Percentiles rank a stretch among this genome's conserved stretches.
Conservation (phyloP, 257 asterid genomes). For the Ilex aquifolium region DNA sequence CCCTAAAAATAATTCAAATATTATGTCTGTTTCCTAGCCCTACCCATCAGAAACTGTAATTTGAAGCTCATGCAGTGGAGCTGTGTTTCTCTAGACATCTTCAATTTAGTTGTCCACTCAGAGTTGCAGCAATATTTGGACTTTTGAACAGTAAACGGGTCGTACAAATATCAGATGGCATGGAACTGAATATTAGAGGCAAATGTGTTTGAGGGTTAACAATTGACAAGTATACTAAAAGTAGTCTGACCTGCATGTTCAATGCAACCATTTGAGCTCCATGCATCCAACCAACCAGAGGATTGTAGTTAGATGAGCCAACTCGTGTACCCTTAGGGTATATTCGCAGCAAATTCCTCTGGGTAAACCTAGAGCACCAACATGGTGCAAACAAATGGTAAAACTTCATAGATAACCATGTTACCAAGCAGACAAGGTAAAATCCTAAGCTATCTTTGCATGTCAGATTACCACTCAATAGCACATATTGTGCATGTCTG, state of each 20-base stretch:
- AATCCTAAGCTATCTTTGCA: not conserved
- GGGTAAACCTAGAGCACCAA: conserved; percentile 56
- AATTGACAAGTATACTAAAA: not conserved
- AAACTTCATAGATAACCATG: not conserved
- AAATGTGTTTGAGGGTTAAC: not conserved
- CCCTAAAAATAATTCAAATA: too few species aligned
- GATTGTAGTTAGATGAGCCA: conserved; percentile 79
- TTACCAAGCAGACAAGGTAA: not conserved
- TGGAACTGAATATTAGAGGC: too few species aligned
- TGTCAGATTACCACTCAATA: not conserved
- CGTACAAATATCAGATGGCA: not conserved
- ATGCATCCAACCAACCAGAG: conserved; percentile 79
- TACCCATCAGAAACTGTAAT: too few species aligned
- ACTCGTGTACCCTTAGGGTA: conserved; percentile 83
- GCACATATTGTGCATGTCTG: not conserved
- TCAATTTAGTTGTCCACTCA: too few species aligned
- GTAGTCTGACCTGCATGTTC: conserved; percentile 68
- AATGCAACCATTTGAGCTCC: conserved; percentile 98
- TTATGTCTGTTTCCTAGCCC: too few species aligned
- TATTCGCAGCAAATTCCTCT: conserved; percentile 66
- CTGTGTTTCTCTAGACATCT: too few species aligned
- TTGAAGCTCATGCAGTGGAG: too few species aligned
- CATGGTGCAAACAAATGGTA: not conserved
- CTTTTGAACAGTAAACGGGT: too few species aligned
- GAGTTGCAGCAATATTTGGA: too few species aligned